These are phyloP conservation scores for Trametes cinnabarina DNA, from an alignment of 768 basidiomycete species.

Conservation along the genomic window DNA sequence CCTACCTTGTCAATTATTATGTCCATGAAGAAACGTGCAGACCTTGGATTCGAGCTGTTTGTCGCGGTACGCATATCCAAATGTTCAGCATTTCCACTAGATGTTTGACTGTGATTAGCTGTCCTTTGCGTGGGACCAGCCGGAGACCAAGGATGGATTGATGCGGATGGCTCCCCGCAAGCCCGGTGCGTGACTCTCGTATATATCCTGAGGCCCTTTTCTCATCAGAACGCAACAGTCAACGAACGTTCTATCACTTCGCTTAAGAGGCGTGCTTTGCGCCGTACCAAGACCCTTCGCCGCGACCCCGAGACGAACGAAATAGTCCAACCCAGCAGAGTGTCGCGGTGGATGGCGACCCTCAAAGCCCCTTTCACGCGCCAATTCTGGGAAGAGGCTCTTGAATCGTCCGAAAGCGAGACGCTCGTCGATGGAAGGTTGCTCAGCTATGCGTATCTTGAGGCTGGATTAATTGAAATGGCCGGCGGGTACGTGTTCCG, in stretches of 20 bases:
- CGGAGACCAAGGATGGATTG: conserved; percentile 61
- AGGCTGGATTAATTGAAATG: conserved; percentile 61
- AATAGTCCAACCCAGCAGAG: conserved; percentile 40
- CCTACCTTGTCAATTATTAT: background rate
- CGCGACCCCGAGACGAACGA: conserved; percentile 54
- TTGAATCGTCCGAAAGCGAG: conserved; percentile 55
- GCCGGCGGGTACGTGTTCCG: conserved; percentile 46
- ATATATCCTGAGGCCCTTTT: background rate
- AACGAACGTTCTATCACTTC: conserved; percentile 52
- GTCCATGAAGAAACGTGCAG: conserved; percentile 29
- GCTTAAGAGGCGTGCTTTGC: conserved; percentile 55
- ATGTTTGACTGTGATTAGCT: conserved; percentile 34
- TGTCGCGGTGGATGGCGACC: conserved; percentile 38
- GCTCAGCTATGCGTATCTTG: conserved; percentile 65
- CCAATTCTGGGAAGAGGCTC: conserved; percentile 55
- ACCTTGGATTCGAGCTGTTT: conserved; percentile 70
- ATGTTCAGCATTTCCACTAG: too few species aligned
- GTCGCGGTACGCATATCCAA: conserved; percentile 47
- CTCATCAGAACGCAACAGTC: conserved; percentile 35
- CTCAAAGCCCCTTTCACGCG: conserved; percentile 55
- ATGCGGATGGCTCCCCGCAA: conserved; percentile 69
- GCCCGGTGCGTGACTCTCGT: conserved; percentile 43
- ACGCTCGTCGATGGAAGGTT: conserved; percentile 59
- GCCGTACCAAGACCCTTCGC: conserved; percentile 51
- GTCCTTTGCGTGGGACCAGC: conserved; percentile 72